Evolutionary conservation across 2,329 filamentous ascomycete genomes (phyloP), one percentile per base, ranked within the genome.

Genomic region (Fusarium pseudograminearum): DNA sequence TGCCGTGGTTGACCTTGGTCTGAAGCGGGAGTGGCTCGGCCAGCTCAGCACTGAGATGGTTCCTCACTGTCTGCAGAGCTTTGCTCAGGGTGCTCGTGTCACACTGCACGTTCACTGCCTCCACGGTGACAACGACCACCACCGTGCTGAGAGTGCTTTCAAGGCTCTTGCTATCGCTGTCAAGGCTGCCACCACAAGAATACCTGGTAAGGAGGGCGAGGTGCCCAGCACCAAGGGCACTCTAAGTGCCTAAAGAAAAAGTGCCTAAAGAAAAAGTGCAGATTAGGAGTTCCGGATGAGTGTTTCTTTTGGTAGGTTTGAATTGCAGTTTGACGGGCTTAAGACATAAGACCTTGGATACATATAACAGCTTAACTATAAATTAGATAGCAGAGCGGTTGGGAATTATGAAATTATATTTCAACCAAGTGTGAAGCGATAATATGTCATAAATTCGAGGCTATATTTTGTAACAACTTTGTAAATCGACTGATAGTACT

Each of bases 191-290:
- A 95, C 90, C 50, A 86, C 87, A 52, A 86, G 89, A 73, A 89
- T 95, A 33, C 87, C 89, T 42, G 93, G 93, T 14, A 91, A 91
- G 78, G 94, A 97, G 81, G 94, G 93, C 4, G 96, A 99, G 85
- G 90, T 98, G 28, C 93, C 94, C 55, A 98, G 94, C 83, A 98
- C 95, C 11, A 98, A 98, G 87, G 95, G 95, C 14, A 97, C 97
- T 34, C 80, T 98, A 80, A 89, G 84, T 75, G 87, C 87, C 18
- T 90, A 80, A 73, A 58, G 10, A 18, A 24, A 28, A 34, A 18
- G 45, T 22, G 15, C 26, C 18, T 90, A 80, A 73, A 58, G 10
- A 18, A 24, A 28, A 34, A 18, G 45, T 22, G 15, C 26, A 18
- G 54, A 38, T 47, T 61, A 46, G 73, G 73, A 74, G 72, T 76